phyloP scores from a whole-genome alignment of 2,329 filamentous ascomycete species.

The Fusarium sp. region DNA sequence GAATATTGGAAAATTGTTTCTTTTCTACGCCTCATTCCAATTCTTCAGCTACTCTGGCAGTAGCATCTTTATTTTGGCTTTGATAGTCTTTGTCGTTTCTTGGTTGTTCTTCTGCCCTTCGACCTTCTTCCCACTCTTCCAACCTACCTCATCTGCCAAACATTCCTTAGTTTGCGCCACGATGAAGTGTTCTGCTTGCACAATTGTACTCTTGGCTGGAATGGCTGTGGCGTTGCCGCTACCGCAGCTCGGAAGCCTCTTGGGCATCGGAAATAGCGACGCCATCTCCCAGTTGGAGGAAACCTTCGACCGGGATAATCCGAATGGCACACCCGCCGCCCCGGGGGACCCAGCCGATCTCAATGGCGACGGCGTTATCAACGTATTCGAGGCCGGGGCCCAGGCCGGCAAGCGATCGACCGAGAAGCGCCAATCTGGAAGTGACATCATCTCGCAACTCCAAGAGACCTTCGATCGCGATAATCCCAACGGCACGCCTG shows the following conservation, averaged over 20 bases:
- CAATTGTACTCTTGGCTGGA: not conserved
- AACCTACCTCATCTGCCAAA: not conserved
- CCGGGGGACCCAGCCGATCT: not conserved
- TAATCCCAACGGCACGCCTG: not conserved
- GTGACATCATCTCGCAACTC: not conserved
- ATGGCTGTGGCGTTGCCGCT: not conserved
- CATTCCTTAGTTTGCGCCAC: not conserved
- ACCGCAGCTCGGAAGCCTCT: not conserved
- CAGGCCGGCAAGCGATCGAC: not conserved
- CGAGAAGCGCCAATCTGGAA: not conserved
- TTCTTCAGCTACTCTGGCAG: not conserved
- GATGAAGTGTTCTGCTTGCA: not conserved
- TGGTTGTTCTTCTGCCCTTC: not conserved
- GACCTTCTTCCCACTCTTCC: not conserved
- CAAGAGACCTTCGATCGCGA: not conserved
- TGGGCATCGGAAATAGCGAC: not conserved
- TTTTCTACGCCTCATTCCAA: not conserved
- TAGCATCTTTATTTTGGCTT: not conserved
- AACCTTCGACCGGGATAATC: not conserved
- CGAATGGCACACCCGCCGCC: not conserved
- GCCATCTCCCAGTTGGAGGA: not conserved
- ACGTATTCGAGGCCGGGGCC: not conserved
- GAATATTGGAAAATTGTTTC: no score
- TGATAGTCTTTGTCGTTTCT: not conserved
- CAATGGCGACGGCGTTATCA: not conserved